These are phyloP conservation scores for Hypericum perforatum DNA, from an alignment of 345 rosid genomes.

Conservation along the genomic window DNA sequence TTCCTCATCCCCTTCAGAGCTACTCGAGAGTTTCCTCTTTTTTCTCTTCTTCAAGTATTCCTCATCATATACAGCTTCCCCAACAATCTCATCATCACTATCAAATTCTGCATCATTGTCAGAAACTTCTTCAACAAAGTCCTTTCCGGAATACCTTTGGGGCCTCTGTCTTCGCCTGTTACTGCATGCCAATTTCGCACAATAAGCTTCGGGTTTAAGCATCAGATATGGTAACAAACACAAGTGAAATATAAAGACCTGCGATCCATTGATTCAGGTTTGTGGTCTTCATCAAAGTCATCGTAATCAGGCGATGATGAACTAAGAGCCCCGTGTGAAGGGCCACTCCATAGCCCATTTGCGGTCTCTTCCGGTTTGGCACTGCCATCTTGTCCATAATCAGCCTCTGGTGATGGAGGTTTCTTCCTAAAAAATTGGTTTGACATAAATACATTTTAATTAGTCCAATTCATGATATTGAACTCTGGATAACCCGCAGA, in stretches of 20 bases:
- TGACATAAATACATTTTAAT: neutral
- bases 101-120: conserved; percentile 77
- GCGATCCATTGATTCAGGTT: conserved; percentile 51
- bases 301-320: conserved; percentile 52
- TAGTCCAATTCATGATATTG: neutral
- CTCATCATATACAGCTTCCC: conserved; percentile 96
- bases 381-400: conserved; percentile 50
- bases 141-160: conserved; percentile 73
- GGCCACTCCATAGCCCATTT: conserved; percentile 59
- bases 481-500: conserved; percentile 4
- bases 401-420: conserved; percentile 74
- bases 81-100: conserved; percentile 97
- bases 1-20: conserved; percentile 97
- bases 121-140: conserved; percentile 77
- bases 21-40: conserved; percentile 63
- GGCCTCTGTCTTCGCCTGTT: conserved; percentile 82
- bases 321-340: conserved; percentile 38
- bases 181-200: conserved; percentile 24
- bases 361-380: conserved; percentile 53
- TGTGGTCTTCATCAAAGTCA: conserved; percentile 49
- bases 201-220: conserved; percentile 12
- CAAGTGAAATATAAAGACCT: conserved; percentile 35
- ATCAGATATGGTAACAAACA: conserved; percentile 3
- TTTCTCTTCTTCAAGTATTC: conserved; percentile 89
- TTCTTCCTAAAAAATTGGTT: conserved; percentile 39